Evolutionary conservation across 768 basidiomycete species (phyloP), one percentile per base, ranked within the genome.

Genomic region (Tricholoma matsutake): DNA sequence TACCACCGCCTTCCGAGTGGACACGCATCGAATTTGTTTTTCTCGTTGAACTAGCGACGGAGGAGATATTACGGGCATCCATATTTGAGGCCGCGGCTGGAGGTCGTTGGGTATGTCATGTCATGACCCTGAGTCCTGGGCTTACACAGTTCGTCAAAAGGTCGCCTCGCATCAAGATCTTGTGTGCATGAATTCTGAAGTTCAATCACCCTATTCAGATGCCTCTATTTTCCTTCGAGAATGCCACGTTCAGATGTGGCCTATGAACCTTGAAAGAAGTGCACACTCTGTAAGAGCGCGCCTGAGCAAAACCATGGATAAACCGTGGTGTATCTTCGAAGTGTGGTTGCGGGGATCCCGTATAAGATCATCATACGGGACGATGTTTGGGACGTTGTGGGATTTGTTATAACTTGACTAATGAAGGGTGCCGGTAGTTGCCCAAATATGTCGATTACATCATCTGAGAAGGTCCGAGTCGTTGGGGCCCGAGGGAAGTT

Each of bases 271-370:
- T 54, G 45, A 32, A 41, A 47, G 45, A 22, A 56, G 28, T 43
- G 68, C 68, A 58, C 70, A 70, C 43, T 69, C 69, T 51, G 73
- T 78, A 62, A 73, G 71, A 55, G 67, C 64, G 14, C 64, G 66
- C 28, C 71, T 74, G 20, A 47, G 61, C 34, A 64, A 63, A 35
- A 65, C 73, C 57, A 66, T 72, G 54, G 54, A 69, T 32, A 63
- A 67, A 52, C 66, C 66, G 8, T 81, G 79, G 78, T 63, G 63
- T 55, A 62, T 82, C 56, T 70, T 73, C 54, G 81, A 78, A 62
- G 68, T 79, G 14, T 81, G 80, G 80, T 59, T 76, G 55, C 68
- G 76, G 69, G 68, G 57, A 45, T 29, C 32, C 3, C 43, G 31
- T 37, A 34, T 14, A 57, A 49, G 32, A 49, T 22, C 34, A 31